Evolutionary conservation across 345 rosid genomes (phyloP), one percentile per base, ranked within the genome.

Genomic region (Nasturtium officinale): DNA sequence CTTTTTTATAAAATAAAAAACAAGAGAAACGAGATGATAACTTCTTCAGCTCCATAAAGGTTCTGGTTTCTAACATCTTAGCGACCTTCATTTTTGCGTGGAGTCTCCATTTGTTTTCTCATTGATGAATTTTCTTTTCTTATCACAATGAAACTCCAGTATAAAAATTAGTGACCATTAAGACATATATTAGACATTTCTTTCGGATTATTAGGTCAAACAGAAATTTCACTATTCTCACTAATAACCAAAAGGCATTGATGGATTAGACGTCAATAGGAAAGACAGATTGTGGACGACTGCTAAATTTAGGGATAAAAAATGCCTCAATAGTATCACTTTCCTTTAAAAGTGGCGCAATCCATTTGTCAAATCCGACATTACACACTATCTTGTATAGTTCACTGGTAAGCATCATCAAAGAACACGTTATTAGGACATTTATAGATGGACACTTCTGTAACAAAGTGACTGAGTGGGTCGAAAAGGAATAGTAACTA

Each of bases 291-390:
- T 71, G 52, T 61, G 42, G 75, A 42, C 29, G 48, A 23, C 29
- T 48, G 6, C 42, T 35, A 35, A 25, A 40, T 26, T 47, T 71
- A 38, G 61, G 42, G 40, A 48, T 71, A 37, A 12, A 61, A 72
- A 38, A 12, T 38, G 23, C 15, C 52, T 61, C 54, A 51, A 6
- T 52, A 51, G 26, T 72, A 52, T 61, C 69, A 52, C 69, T 52
- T 72, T 25, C 68, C 46, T 6, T 40, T 9, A 40, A 62, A 72
- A 71, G 52, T 50, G 32, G 23, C 20, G 50, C 50, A 25, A 51
- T 72, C 46, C 30, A 61, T 51, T 20, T 72, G 53, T 45, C 17
- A 30, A 72, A 62, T 52, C 69, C 69, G 63, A 72, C 69, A 72
- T 62, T 9, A 15, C 55, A 42, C 62, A 63, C 62, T 72, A 20